phyloP scores from a whole-genome alignment of 768 basidiomycete species.

The Mycena haematopus region DNA sequence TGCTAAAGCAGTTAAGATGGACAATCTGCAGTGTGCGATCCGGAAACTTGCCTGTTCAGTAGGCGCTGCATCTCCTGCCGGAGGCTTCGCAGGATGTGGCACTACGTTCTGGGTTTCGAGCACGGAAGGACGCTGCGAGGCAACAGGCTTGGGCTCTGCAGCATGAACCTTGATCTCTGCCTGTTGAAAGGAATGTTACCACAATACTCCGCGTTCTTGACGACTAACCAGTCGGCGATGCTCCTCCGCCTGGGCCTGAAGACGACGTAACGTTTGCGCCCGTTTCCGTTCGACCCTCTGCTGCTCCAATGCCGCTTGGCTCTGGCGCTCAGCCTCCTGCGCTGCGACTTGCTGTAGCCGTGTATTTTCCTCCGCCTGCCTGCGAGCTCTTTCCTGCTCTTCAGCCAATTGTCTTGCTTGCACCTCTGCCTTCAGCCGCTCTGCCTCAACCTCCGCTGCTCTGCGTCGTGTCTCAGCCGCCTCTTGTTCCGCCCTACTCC shows the following conservation, averaged over 20 bases:
- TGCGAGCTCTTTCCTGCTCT: constrained; percentile 26
- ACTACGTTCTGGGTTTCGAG: neutral
- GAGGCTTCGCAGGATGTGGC: neutral
- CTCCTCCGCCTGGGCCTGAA: constrained; percentile 36
- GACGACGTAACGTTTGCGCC: constrained; percentile 33
- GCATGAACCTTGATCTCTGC: constrained; percentile 13
- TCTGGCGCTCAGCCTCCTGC: constrained; percentile 13
- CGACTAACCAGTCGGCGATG: constrained; percentile 31
- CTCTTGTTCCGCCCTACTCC: constrained; percentile 24
- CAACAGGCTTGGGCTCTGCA: neutral
- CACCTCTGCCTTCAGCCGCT: constrained; percentile 14
- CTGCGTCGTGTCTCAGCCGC: constrained; percentile 20
- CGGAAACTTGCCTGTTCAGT: constrained; percentile 2
- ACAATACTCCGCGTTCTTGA: neutral
- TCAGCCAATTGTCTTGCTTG: constrained; percentile 15
- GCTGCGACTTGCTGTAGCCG: constrained; percentile 22
- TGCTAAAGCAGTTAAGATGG: neutral
- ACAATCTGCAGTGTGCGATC: neutral
- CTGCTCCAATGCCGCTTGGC: constrained; percentile 11
- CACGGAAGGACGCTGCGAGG: neutral
- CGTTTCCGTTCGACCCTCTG: constrained; percentile 29
- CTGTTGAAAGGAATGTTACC: constrained; percentile 12
- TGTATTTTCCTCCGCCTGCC: constrained; percentile 24
- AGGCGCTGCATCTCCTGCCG: neutral
- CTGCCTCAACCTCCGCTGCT: no score